phyloP scores from a whole-genome alignment of 169 alveolate genomes.

The Plasmodium gonderi region DNA sequence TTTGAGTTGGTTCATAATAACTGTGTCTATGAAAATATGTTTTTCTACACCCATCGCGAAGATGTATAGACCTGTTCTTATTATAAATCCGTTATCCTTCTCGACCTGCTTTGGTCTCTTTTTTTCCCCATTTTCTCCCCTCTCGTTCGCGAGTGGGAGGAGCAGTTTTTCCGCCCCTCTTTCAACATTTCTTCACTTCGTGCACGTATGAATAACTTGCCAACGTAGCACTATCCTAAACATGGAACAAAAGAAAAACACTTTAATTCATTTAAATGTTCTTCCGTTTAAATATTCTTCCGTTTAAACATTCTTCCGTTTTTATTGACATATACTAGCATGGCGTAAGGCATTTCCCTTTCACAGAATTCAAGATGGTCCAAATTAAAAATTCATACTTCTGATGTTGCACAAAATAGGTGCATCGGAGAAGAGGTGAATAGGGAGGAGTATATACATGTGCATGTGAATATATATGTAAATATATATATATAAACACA shows the following conservation, averaged over 20 bases:
- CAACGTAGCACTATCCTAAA: background rate
- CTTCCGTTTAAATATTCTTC: no score
- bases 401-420: no score
- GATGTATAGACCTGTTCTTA: background rate
- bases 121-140: background rate
- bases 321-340: no score
- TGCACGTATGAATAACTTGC: background rate
- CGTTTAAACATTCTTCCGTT: no score
- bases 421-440: no score
- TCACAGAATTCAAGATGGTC: no score
- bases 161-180: background rate
- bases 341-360: no score
- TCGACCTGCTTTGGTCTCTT: background rate
- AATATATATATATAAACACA: no score
- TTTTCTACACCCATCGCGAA: background rate
- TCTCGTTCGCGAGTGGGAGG: no score
- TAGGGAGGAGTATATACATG: no score
- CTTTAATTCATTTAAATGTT: background rate
- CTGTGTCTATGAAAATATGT: conserved; percentile 21
- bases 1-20: conserved; percentile 14
- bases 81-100: background rate
- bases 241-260: background rate
- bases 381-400: no score
- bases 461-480: no score
- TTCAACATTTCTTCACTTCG: background rate